Conservation (phyloP, 2,329 filamentous ascomycete genomes). For the Verticillium alfalfae region DNA sequence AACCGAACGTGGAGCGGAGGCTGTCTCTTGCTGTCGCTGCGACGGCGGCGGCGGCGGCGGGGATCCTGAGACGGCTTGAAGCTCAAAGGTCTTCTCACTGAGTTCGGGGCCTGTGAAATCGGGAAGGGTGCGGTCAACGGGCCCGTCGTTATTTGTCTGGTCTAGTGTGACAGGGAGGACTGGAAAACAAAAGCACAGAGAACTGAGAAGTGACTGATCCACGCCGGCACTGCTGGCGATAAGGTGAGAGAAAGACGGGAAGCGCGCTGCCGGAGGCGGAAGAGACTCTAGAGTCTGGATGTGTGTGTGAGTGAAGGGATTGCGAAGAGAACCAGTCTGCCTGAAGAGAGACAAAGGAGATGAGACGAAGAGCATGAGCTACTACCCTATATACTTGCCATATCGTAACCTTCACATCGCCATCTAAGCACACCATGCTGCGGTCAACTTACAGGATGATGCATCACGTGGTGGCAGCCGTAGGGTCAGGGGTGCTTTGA, state of each 20-base stretch:
- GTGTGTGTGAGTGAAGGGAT: not conserved
- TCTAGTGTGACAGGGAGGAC: slow-evolving; percentile 13
- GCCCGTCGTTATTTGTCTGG: slow-evolving; percentile 8
- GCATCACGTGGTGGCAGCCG: not conserved
- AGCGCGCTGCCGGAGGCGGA: slow-evolving; percentile 1
- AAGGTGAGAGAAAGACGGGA: not conserved
- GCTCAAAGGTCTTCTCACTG: slow-evolving; percentile 2
- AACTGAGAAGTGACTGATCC: slow-evolving; percentile 10
- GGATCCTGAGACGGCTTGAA: not conserved
- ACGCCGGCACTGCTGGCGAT: slow-evolving; percentile 5
- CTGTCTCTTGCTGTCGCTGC: not conserved
- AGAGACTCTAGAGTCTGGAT: not conserved
- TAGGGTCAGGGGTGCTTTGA: not conserved
- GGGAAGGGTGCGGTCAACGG: slow-evolving; percentile 8
- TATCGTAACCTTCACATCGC: not conserved
- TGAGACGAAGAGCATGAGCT: not conserved
- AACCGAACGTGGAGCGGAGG: slow-evolving; percentile 1
- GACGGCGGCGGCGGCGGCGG: not conserved
- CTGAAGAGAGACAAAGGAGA: not conserved
- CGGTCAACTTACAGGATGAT: slow-evolving; percentile 5
- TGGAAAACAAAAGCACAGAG: slow-evolving; percentile 13
- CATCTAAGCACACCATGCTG: not conserved
- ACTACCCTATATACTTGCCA: not conserved
- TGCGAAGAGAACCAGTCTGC: slow-evolving; percentile 1
- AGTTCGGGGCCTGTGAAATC: slow-evolving; percentile 5